Conservation (phyloP, 2,329 filamentous ascomycete genomes). For the Aspergillus awamori region DNA sequence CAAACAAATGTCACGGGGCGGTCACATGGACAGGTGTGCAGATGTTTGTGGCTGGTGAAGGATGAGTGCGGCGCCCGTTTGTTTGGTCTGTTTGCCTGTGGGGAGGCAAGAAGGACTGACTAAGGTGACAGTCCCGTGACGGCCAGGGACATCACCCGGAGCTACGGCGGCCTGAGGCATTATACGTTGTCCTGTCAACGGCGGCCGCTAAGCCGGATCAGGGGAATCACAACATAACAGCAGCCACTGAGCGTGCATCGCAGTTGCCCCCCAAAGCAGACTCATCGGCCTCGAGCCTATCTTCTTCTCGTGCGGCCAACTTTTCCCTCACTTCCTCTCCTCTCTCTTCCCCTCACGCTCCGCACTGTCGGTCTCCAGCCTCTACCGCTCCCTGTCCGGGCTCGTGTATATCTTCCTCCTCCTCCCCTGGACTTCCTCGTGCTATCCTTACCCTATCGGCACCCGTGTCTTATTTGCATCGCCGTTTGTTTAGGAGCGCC, state of each 20-base stretch:
- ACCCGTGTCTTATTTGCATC: slow-evolving; percentile 15
- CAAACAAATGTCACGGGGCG: slow-evolving; percentile 3
- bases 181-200: slow-evolving; percentile 45
- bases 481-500: slow-evolving; percentile 17
- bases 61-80: neutral
- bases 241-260: slow-evolving; percentile 36
- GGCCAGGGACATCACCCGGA: neutral
- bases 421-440: slow-evolving; percentile 11
- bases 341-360: slow-evolving; percentile 23
- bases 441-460: slow-evolving; percentile 30
- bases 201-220: slow-evolving; percentile 33
- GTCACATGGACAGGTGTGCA: neutral
- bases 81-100: slow-evolving; percentile 21
- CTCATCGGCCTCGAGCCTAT: slow-evolving; percentile 32
- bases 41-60: neutral
- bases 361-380: slow-evolving; percentile 11
- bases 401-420: slow-evolving; percentile 20
- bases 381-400: slow-evolving; percentile 6
- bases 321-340: slow-evolving; percentile 21
- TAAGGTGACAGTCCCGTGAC: neutral
- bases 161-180: slow-evolving; percentile 28
- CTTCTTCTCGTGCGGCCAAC: slow-evolving; percentile 24
- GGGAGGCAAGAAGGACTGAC: slow-evolving; percentile 7
- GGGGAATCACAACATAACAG: slow-evolving; percentile 46
- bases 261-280: slow-evolving; percentile 35